Percentiles rank a stretch among this genome's conserved stretches.
phyloP scores from a whole-genome alignment of 495 filamentous ascomycete species.

The Hyaloscypha finlandica region DNA sequence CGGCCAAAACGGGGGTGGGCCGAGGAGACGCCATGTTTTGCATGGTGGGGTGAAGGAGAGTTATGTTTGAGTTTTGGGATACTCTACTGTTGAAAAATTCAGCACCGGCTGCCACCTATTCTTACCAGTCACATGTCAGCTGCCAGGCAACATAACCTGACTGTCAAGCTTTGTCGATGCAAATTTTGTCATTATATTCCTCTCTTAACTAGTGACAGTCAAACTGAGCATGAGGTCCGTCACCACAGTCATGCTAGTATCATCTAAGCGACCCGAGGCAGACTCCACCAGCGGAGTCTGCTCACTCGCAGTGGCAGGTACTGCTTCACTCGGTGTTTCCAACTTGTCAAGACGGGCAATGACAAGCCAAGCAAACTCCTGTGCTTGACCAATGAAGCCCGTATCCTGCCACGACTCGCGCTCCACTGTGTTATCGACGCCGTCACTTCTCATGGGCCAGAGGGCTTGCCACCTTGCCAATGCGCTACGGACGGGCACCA shows the following conservation, averaged over 20 bases:
- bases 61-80: no score
- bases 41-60: no score
- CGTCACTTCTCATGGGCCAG: constrained; percentile 3
- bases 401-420: constrained; percentile 11
- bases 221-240: constrained; percentile 14
- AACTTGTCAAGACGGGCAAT: background rate
- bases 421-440: background rate
- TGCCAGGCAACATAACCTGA: no score
- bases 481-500: background rate
- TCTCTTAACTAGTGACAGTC: background rate
- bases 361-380: constrained; percentile 14
- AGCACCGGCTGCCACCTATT: no score
- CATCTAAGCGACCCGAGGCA: background rate
- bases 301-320: background rate
- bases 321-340: background rate
- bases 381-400: constrained; percentile 10
- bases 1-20: no score
- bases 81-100: no score
- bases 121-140: no score
- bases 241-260: constrained; percentile 14
- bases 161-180: no score
- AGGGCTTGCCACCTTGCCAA: constrained; percentile 2
- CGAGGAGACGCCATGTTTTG: no score
- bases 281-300: background rate
- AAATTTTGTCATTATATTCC: no score